Evolutionary conservation across 352 stramenopile genomes (phyloP).

Genomic region (Salisapilia sapeloensis): DNA sequence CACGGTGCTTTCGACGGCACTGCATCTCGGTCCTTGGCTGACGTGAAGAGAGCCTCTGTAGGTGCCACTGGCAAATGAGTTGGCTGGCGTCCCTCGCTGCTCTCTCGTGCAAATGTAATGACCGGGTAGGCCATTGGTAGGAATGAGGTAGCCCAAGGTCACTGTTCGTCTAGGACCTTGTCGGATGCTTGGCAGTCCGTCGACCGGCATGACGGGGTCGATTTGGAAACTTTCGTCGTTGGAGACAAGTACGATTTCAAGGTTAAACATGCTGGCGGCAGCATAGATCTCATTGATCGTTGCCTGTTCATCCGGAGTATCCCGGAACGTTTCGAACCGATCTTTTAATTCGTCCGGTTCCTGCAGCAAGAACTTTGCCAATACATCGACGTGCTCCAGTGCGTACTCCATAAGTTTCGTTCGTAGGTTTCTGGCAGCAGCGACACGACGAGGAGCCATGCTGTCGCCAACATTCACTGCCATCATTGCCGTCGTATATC

Average conservation of each 20-base stretch:
- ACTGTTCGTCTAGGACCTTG: slow-evolving; percentile 31
- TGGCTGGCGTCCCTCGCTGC: slow-evolving; percentile 20
- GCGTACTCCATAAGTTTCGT: slow-evolving; percentile 62
- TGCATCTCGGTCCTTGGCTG: slow-evolving; percentile 34
- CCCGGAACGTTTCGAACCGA: slow-evolving; percentile 55
- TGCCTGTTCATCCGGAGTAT: slow-evolving; percentile 54
- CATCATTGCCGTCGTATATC: slow-evolving; percentile 55
- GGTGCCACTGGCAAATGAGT: slow-evolving; percentile 52
- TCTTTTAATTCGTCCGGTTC: slow-evolving; percentile 46
- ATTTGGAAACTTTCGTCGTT: slow-evolving; percentile 75
- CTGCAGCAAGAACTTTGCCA: slow-evolving; percentile 54
- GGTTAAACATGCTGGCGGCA: slow-evolving; percentile 65
- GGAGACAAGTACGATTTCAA: slow-evolving; percentile 62
- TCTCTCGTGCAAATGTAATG: slow-evolving; percentile 74
- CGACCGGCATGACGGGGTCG: slow-evolving; percentile 50
- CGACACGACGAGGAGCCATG: slow-evolving; percentile 49
- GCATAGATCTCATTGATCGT: slow-evolving; percentile 67
- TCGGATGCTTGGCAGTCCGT: slow-evolving; percentile 32
- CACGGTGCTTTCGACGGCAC: slow-evolving; percentile 19
- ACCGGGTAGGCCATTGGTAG: slow-evolving; percentile 35
- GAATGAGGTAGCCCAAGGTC: slow-evolving; percentile 60
- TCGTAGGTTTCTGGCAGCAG: slow-evolving; percentile 39
- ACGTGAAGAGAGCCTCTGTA: slow-evolving; percentile 64
- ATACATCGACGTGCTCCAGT: slow-evolving; percentile 31
- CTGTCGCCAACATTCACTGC: slow-evolving; percentile 73